Percentiles rank a stretch among this genome's conserved stretches.
Conservation (phyloP, 768 basidiomycete species). For the Tulasnella sp. region DNA sequence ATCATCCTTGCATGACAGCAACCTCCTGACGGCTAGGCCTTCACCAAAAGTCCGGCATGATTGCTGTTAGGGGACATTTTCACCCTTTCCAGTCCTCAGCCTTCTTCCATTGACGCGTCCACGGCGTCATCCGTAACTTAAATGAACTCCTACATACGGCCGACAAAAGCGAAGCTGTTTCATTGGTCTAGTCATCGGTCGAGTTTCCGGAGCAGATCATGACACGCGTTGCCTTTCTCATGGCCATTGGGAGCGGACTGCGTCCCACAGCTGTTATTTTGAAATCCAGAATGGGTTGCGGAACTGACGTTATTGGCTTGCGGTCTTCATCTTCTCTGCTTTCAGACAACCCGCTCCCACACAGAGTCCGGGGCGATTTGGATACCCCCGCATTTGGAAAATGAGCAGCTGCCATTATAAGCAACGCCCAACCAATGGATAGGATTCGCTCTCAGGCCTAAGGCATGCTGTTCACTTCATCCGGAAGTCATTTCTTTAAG, state of each 20-base stretch:
- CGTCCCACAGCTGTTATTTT: not conserved
- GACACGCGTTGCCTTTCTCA: not conserved
- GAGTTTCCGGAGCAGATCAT: not conserved
- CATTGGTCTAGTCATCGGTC: not conserved
- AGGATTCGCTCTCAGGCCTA: not conserved
- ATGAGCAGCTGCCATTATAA: not conserved
- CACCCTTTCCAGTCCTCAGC: not conserved
- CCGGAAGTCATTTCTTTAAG: not conserved
- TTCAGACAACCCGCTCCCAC: not conserved
- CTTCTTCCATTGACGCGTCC: not conserved
- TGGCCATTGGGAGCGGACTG: not conserved
- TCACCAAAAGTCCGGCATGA: too few species aligned
- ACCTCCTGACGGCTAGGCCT: too few species aligned
- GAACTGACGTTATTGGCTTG: not conserved
- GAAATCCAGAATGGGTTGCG: not conserved
- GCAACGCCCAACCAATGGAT: not conserved
- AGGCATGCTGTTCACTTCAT: not conserved
- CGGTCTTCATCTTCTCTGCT: not conserved
- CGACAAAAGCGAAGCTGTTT: not conserved
- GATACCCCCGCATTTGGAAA: not conserved
- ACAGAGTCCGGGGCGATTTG: not conserved
- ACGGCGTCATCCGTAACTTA: not conserved
- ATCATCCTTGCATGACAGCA: too few species aligned
- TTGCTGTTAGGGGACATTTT: too few species aligned
- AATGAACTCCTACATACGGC: not conserved